Evolutionary conservation across 2,329 filamentous ascomycete species (phyloP).

Genomic region (Exophiala aquamarina): DNA sequence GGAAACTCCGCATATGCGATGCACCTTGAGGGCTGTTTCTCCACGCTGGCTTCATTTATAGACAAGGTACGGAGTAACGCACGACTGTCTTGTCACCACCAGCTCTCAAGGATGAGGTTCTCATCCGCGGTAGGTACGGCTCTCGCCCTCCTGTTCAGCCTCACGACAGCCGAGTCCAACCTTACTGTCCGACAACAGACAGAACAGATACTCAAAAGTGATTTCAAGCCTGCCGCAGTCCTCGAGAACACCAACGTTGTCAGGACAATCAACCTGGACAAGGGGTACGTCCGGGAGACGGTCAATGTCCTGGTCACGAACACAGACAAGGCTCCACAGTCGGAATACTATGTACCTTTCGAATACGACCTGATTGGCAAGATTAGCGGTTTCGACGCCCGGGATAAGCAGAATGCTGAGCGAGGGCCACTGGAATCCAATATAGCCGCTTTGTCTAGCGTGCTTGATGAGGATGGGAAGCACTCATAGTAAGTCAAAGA

Average conservation of each 20-base stretch:
- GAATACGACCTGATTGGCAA: constrained; percentile 71
- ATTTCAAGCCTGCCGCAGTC: constrained; percentile 81
- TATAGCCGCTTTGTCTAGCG: constrained; percentile 61
- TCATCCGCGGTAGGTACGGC: constrained; percentile 19
- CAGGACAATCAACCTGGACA: constrained; percentile 86
- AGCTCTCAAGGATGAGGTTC: constrained; percentile 24
- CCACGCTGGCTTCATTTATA: constrained; percentile 22
- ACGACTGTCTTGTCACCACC: constrained; percentile 1
- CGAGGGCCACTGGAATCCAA: constrained; percentile 69
- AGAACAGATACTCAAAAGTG: constrained; percentile 37
- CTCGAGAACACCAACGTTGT: constrained; percentile 94
- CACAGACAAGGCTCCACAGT: constrained; percentile 72
- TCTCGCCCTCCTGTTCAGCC: constrained; percentile 17
- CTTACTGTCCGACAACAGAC: constrained; percentile 20
- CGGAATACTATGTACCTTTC: constrained; percentile 90
- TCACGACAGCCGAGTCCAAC: constrained; percentile 22
- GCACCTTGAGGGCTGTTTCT: constrained; percentile 6
- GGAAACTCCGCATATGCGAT: constrained; percentile 1
- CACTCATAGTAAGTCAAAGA: constrained; percentile 53
- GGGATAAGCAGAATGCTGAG: constrained; percentile 79
- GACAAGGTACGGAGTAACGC: constrained; percentile 3
- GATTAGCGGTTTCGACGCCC: constrained; percentile 84
- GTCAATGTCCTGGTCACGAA: constrained; percentile 97
- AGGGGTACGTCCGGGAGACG: constrained; percentile 84
- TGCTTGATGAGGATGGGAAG: constrained; percentile 44